Percentiles rank a stretch among this genome's conserved stretches.
Evolutionary conservation across 192 early-diverging fungal genomes (phyloP).

Genomic region (Coemansia sp.): DNA sequence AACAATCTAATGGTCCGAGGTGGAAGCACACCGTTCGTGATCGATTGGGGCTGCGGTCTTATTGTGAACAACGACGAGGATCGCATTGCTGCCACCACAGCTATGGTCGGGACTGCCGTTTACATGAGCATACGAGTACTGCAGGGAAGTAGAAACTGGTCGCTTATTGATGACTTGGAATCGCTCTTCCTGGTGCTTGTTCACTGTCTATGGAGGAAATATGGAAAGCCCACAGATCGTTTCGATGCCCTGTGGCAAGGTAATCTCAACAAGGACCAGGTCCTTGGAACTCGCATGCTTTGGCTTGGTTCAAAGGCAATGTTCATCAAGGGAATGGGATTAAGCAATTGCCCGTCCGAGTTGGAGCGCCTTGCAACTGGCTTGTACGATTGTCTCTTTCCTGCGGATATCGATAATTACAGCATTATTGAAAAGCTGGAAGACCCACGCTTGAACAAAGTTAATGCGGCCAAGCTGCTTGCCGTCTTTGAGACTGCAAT

Average conservation of each 20-base stretch:
- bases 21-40: neutral
- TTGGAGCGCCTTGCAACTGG: too few species aligned
- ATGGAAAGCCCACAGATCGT: neutral
- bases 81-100: neutral
- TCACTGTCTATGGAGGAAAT: neutral
- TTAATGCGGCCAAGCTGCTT: too few species aligned
- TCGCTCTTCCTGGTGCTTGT: conserved; percentile 5
- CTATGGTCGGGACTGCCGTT: neutral
- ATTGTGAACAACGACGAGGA: neutral
- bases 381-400: too few species aligned
- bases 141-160: neutral
- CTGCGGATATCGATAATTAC: too few species aligned
- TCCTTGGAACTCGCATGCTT: too few species aligned
- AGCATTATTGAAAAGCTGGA: too few species aligned
- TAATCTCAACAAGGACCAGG: too few species aligned
- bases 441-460: too few species aligned
- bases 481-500: too few species aligned
- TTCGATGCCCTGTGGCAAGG: neutral
- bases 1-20: neutral
- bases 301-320: neutral
- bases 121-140: conserved; percentile 11
- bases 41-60: conserved; percentile 5
- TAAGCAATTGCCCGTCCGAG: neutral
- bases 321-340: neutral
- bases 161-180: conserved; percentile 5